Conservation (phyloP, 495 filamentous ascomycete species). For the Cladorrhinum samala region DNA sequence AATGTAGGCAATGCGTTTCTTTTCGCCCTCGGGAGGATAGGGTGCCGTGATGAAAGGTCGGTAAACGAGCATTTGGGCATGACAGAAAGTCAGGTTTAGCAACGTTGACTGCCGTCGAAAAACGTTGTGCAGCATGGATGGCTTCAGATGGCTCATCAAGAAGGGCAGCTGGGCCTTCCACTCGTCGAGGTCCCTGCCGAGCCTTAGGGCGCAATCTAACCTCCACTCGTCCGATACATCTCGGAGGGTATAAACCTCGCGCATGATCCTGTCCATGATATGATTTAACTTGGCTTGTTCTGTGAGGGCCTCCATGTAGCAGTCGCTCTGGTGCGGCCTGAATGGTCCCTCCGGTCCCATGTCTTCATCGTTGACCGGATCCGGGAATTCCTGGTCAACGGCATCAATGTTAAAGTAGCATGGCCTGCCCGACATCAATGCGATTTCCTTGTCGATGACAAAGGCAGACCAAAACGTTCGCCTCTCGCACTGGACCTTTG, state of each 20-base stretch:
- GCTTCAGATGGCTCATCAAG: slow-evolving; percentile 38
- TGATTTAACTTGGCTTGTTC: slow-evolving; percentile 33
- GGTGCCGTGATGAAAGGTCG: slow-evolving; percentile 43
- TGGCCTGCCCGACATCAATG: slow-evolving; percentile 49
- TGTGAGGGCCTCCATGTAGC: slow-evolving; percentile 46
- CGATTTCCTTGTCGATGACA: slow-evolving; percentile 53
- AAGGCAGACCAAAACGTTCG: slow-evolving; percentile 55
- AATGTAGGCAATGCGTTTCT: slow-evolving; percentile 26
- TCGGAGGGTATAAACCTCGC: slow-evolving; percentile 45
- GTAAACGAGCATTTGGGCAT: slow-evolving; percentile 51
- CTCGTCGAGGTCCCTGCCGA: slow-evolving; percentile 29
- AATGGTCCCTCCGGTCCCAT: slow-evolving; percentile 33
- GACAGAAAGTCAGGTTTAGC: slow-evolving; percentile 47
- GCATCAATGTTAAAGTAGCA: slow-evolving; percentile 47
- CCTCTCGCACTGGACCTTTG: slow-evolving; percentile 33
- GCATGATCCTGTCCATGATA: slow-evolving; percentile 35
- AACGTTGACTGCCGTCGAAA: slow-evolving; percentile 50
- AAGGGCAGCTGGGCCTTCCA: slow-evolving; percentile 37
- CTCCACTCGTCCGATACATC: slow-evolving; percentile 35
- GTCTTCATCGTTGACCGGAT: slow-evolving; percentile 49
- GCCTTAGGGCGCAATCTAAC: slow-evolving; percentile 31
- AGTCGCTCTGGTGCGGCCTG: slow-evolving; percentile 15
- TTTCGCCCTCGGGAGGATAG: slow-evolving; percentile 13
- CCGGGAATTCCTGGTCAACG: slow-evolving; percentile 49
- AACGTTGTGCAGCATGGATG: slow-evolving; percentile 41